A percentile compares a stretch with the other conserved stretches of the same genome.
phyloP scores from a whole-genome alignment of 192 early-diverging fungal genomes.

The Backusella sp. region DNA sequence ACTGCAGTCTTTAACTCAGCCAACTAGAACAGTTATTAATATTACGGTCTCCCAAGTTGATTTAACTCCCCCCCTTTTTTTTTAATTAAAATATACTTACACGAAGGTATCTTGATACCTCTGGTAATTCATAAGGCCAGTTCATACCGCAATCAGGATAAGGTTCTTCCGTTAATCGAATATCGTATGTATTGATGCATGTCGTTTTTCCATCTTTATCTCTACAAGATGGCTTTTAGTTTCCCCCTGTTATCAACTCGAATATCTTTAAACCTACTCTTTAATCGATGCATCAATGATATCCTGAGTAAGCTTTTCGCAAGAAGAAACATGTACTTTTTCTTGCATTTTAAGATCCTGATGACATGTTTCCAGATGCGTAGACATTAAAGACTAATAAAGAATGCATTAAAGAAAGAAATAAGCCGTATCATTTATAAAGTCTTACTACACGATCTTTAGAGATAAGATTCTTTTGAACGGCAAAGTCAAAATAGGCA shows the following conservation, averaged over 20 bases:
- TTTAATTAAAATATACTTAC: slow-evolving; percentile 36
- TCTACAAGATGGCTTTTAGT: background rate
- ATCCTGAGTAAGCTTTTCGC: slow-evolving; percentile 38
- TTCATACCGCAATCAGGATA: slow-evolving; percentile 51
- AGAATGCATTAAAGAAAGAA: background rate
- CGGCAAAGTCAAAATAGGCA: slow-evolving; percentile 39
- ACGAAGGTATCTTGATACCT: slow-evolving; percentile 46
- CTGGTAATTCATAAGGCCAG: slow-evolving; percentile 58
- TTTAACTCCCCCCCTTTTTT: background rate
- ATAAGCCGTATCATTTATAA: background rate
- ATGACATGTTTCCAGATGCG: slow-evolving; percentile 35
- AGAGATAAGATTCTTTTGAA: slow-evolving; percentile 29
- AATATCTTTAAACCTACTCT: background rate
- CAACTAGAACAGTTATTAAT: slow-evolving; percentile 28
- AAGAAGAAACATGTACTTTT: slow-evolving; percentile 34
- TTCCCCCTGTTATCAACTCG: too few relatives aligned
- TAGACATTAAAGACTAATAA: slow-evolving; percentile 6
- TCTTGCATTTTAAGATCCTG: slow-evolving; percentile 23
- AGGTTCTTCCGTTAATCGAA: slow-evolving; percentile 42
- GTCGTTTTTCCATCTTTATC: slow-evolving; percentile 16
- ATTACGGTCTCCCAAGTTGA: background rate
- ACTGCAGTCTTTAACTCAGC: slow-evolving; percentile 51
- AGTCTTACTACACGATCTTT: slow-evolving; percentile 28
- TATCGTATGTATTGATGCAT: slow-evolving; percentile 62
- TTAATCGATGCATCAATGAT: slow-evolving; percentile 18